phyloP scores from a whole-genome alignment of 352 stramenopile species.

The Thalassiosira livingstoniorum region DNA sequence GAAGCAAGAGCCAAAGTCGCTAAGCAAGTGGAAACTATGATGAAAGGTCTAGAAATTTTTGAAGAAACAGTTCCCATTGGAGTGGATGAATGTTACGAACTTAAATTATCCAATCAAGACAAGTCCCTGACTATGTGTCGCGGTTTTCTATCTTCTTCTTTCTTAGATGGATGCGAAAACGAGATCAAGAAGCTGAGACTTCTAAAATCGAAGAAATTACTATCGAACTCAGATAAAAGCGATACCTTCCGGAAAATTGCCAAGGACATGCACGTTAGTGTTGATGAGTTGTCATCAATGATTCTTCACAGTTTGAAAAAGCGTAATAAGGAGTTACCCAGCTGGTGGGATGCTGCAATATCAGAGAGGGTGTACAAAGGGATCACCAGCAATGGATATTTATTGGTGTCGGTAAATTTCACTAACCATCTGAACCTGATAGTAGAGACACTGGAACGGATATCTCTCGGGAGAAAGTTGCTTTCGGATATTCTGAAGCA shows the following conservation, averaged over 20 bases:
- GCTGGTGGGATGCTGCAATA: slow-evolving; percentile 64
- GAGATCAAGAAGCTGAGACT: slow-evolving; percentile 68
- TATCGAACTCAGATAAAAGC: slow-evolving; percentile 54
- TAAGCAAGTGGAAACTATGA: slow-evolving; percentile 51
- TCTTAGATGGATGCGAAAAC: slow-evolving; percentile 63
- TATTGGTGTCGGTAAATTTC: slow-evolving; percentile 45
- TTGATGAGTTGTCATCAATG: slow-evolving; percentile 52
- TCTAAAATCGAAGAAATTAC: slow-evolving; percentile 65
- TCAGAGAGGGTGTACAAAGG: slow-evolving; percentile 36
- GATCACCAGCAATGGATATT: slow-evolving; percentile 43
- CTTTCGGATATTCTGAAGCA: slow-evolving; percentile 64
- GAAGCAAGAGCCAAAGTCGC: slow-evolving; percentile 47
- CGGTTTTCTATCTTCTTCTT: slow-evolving; percentile 38
- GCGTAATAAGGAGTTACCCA: slow-evolving; percentile 36
- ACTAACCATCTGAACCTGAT: slow-evolving; percentile 68
- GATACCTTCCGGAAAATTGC: slow-evolving; percentile 44
- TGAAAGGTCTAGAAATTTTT: slow-evolving; percentile 36
- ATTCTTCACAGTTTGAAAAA: slow-evolving; percentile 44
- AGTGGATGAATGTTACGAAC: neutral
- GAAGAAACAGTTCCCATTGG: slow-evolving; percentile 18
- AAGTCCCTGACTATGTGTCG: neutral
- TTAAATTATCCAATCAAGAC: neutral
- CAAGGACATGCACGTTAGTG: slow-evolving; percentile 65
- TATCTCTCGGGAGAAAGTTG: slow-evolving; percentile 53
- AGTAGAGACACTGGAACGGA: slow-evolving; percentile 47